phyloP scores from a whole-genome alignment of 306 rosid genomes.

The Cercis canadensis region DNA sequence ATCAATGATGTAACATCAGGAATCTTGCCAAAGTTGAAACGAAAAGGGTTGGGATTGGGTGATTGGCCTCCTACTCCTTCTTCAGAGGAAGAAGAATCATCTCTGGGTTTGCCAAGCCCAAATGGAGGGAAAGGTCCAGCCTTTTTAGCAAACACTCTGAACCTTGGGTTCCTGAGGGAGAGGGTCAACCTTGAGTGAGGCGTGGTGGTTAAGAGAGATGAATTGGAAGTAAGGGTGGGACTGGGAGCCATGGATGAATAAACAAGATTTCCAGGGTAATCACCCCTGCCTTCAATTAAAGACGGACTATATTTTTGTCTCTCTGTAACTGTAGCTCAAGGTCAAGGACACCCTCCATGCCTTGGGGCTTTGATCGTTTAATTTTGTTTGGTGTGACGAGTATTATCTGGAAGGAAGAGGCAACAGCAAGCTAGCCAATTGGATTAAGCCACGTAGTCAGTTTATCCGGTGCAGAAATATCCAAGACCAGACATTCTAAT shows the following conservation, averaged over 20 bases:
- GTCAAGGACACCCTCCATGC: slow-evolving; percentile 13
- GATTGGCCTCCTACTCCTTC: slow-evolving; percentile 38
- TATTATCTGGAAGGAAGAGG: slow-evolving; percentile 62
- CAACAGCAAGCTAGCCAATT: slow-evolving; percentile 48
- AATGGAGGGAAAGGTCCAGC: slow-evolving; percentile 61
- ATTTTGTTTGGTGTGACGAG: slow-evolving; percentile 21
- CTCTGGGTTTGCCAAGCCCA: slow-evolving; percentile 62
- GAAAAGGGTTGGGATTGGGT: slow-evolving; percentile 57
- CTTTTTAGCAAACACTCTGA: slow-evolving; percentile 57
- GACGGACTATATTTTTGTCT: not conserved
- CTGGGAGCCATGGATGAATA: slow-evolving; percentile 72
- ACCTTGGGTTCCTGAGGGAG: slow-evolving; percentile 45
- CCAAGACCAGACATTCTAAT: slow-evolving; percentile 50
- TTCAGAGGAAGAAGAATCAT: slow-evolving; percentile 40
- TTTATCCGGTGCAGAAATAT: slow-evolving; percentile 55
- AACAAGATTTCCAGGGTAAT: slow-evolving; percentile 25
- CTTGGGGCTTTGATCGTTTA: not conserved
- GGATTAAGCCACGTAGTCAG: slow-evolving; percentile 57
- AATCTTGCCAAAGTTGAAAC: slow-evolving; percentile 68
- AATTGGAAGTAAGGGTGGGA: slow-evolving; percentile 70
- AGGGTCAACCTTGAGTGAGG: slow-evolving; percentile 48
- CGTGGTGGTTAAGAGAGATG: slow-evolving; percentile 60
- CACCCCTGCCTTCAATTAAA: slow-evolving; percentile 26
- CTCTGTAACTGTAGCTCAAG: not conserved
- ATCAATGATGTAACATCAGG: slow-evolving; percentile 75